Percentiles rank a stretch among this genome's conserved stretches.
phyloP scores from a whole-genome alignment of 495 filamentous ascomycete genomes.

The Diplogelasinospora grovesii region DNA sequence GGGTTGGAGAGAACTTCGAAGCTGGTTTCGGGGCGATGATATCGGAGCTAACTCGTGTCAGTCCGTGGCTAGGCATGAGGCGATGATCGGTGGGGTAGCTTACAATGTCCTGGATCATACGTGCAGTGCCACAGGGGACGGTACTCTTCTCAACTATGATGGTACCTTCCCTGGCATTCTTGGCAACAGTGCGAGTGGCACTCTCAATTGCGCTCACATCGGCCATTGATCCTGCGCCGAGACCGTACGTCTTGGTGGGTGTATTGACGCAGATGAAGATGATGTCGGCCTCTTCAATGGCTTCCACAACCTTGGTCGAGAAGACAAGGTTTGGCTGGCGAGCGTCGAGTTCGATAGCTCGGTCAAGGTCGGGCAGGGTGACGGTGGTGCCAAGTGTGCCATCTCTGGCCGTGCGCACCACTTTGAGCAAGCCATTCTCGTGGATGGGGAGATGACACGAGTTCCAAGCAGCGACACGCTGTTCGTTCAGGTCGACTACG shows the following conservation, averaged over 20 bases:
- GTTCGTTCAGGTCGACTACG: conserved; percentile 62
- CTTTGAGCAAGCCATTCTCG: conserved; percentile 63
- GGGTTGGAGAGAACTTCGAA: conserved; percentile 82
- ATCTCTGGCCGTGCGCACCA: conserved; percentile 60
- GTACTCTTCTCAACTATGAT: conserved; percentile 84
- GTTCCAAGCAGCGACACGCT: conserved; percentile 66
- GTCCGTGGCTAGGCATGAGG: background rate
- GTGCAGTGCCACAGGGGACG: conserved; percentile 71
- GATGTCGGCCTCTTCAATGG: conserved; percentile 63
- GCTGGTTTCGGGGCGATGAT: conserved; percentile 48
- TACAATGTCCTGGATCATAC: conserved; percentile 61
- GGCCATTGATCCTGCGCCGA: conserved; percentile 64
- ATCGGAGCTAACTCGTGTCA: conserved; percentile 27
- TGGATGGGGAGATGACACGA: conserved; percentile 68
- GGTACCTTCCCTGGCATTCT: conserved; percentile 55
- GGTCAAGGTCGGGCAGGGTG: conserved; percentile 7
- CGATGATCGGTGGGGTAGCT: conserved; percentile 11
- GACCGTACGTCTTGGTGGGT: conserved; percentile 65
- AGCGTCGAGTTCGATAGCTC: conserved; percentile 19
- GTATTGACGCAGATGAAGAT: conserved; percentile 78
- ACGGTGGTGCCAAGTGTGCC: conserved; percentile 30
- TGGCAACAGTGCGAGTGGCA: conserved; percentile 60
- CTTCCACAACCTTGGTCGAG: conserved; percentile 54
- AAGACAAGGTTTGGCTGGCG: conserved; percentile 63
- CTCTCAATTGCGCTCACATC: conserved; percentile 69